Evolutionary conservation across 768 basidiomycete genomes (phyloP), one percentile per base, ranked within the genome.

Genomic region (Sarcodon aspratus): DNA sequence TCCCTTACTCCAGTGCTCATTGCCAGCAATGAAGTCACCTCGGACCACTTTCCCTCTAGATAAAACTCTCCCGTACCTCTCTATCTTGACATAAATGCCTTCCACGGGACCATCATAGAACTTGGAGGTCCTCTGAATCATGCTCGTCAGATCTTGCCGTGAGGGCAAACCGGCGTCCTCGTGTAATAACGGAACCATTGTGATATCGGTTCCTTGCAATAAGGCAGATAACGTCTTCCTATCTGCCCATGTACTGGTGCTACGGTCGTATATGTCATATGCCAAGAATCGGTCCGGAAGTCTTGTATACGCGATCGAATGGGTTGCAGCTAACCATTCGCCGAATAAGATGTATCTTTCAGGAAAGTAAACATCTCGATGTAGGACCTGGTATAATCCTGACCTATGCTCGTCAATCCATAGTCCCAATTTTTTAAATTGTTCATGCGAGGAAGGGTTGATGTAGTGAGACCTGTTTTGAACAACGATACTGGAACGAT

Each of bases 401-500:
- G 65, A 64, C 1, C 66, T 62, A 53, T 78, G 77, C 44, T 58
- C 49, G 18, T 76, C 72, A n/a, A 79, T 53, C 79, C 79, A 82
- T 7, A 58, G 17, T 6, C 68, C 77, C 8, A 82, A 71, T 55
- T 71, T 71, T 54, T 73, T 75, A 68, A 80, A 82, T 57, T 81
- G 79, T 50, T 68, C 76, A 55, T 80, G 79, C n/a, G 73, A 67
- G 7, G 67, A 57, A 7, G 76, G 66, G 57, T 71, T 72, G 42
- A 80, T 70, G 54, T 71, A 78, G 61, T 81, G 79, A 9, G 78
- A 78, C 12, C 79, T 71, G 55, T 82, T 82, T 59, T 82, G 80
- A 1, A 78, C 70, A 42, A 76, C 44, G 49, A 80, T 68, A 13
- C 66, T 63, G 7, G 63, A 62, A 21, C 71, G 60, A 52, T 74